Evolutionary conservation across 176 grass and related monocot genomes (phyloP), one percentile per base, ranked within the genome.

Genomic region (Oryza glumipatula): DNA sequence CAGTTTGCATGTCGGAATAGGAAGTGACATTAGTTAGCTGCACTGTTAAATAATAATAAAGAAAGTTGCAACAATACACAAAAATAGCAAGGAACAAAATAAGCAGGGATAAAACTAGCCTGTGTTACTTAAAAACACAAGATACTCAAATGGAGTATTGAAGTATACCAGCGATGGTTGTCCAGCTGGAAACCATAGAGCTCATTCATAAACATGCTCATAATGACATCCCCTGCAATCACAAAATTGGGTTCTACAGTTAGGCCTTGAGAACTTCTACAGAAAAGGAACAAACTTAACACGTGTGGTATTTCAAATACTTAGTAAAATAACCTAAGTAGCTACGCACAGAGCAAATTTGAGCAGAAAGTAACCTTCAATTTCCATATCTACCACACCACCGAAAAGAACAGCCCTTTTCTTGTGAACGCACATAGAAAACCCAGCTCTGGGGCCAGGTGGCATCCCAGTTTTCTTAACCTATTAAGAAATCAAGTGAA

Each of bases 121-220:
- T 84, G 56, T 58, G 35, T 74, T 32, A 33, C 54, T 44, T 72
- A 44, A 43, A 15, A 30, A 84, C 41, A 72, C 72, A 89, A 48
- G 41, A 89, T 49, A 69, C 17, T 63, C 21, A 82, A 56, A 76
- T 39, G 36, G 19, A 85, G 71, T 47, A 11, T 92, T 39, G 44
- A 12, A 85, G 71, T 56, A 11, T 93, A 98, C 93, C 96, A 98
- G 32, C 91, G 89, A 65, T 95, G 91, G 56, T 85, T 95, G 81
- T 98, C 96, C 80, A 95, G 76, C 47, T 98, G 96, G 61, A 98
- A 98, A 87, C 96, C 91, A 51, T 98, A 98, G 45, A 98, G 48
- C 78, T 98, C 96, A 78, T 98, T 98, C 96, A 98, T 93, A 80
- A 98, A 98, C 91, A 98, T 88, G 60, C 96, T 98, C 86, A 98